Evolutionary conservation across 139 green algal genomes (phyloP), one percentile per base, ranked within the genome.

Genomic region (Choricystis sp.): DNA sequence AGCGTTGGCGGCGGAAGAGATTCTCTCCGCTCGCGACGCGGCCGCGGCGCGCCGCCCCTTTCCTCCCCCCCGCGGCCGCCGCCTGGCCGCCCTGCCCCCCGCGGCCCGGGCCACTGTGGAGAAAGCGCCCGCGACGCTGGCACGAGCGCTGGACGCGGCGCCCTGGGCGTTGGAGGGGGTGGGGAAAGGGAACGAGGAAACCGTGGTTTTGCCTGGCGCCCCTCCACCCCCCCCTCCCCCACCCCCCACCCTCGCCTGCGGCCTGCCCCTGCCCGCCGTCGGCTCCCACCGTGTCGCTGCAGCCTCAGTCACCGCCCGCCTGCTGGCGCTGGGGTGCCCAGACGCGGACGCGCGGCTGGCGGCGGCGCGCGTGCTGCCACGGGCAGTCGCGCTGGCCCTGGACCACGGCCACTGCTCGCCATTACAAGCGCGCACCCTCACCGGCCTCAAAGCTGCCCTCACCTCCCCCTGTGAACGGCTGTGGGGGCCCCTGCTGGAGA

Each of bases 211-310:
- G 60, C 30, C 21, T n/a, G 29, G 4, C 2, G 29, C 30, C 31
- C 27, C 1, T 24, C 31, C 26, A 21, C 1, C 28, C 4, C 29
- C 3, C 28, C 55, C 55, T 31, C 29, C 0, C 48, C 20, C 52
- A 28, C 24, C 26, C 2, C 29, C 31, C 14, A 26, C 27, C 55
- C 30, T 71, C 26, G 31, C 24, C n/a, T 57, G 64, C 62, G 59
- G 60, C 55, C 61, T 29, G 40, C 40, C 40, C 40, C 9, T 52
- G 40, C 40, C 40, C 9, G 61, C 67, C 2, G 60, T 76, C 21
- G 70, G 70, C 60, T 65, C 49, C 19, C 71, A 77, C 57, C 65
- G 66, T n/a, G 66, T 56, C 19, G 62, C 62, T 2, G 71, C 59
- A 1, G 66, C 62, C 3, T 49, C 63, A 56, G 61, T 77, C 20